Base-by-base conservation (phyloP, 441 rosid species). In the Syzygium malaccense region DNA sequence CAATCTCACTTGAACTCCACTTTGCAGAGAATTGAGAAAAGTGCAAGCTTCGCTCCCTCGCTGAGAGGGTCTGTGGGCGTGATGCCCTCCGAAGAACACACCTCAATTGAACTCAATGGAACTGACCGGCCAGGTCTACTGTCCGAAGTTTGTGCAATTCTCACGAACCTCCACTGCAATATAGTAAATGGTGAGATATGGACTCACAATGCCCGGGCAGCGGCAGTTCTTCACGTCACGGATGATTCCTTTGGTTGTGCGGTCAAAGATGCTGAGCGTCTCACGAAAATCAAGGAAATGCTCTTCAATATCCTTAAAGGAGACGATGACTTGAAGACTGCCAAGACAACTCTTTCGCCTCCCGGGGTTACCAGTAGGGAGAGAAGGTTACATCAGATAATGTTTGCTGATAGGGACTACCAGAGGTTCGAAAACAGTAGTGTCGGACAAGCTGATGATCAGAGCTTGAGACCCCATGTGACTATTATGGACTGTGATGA, bases 201-300 rank as follows among this genome's bases (percentile, higher is more conserved):
- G 99, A 97, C 99, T 45, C 99, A 97, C 93, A 97, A 97, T 90
- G 92, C 93, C 37, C 93, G 99, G 91, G 99, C 99, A 85, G 99
- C 99, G 6, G 98, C 99, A 20, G 98, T 97, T 55, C 95, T 95
- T 88, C 96, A 94, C 89, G 98, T 95, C 89, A 97, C 96, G 14
- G 98, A 97, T 89, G 91, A 90, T 88, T 91, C 91, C 58, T 94
- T 98, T 33, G 92, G 94, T 18, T 87, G 91, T 41, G 96, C 98
- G 41, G 92, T 96, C 86, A 91, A 90, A 48, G 99, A 97, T 90
- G 95, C 93, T 3, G 87, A 90, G 85, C 95, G 93, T 49, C 97
- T 97, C 37, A 92, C 93, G n/a, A 90, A 90, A 49, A 96, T 97
- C 45, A 93, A 94, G 92, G 93, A 95, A 80, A 88, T 95, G 93